phyloP scores from a whole-genome alignment of 202 grass and related monocot genomes.

The Saccharum hybrid region DNA sequence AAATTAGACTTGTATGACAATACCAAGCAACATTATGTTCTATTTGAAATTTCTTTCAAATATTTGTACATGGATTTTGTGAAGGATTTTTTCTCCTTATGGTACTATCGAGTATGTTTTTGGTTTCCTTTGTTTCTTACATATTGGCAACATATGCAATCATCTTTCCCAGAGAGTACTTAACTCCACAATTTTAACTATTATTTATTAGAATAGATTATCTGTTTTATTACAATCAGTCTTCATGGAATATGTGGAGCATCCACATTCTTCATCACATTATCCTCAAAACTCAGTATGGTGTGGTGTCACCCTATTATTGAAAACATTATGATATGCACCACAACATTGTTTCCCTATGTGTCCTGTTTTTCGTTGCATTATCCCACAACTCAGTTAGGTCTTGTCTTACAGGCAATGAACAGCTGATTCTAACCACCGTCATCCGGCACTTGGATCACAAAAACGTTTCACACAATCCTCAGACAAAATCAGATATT shows the following conservation, averaged over 20 bases:
- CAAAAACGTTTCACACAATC: constrained; percentile 69
- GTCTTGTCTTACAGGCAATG: constrained; percentile 67
- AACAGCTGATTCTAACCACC: constrained; percentile 75
- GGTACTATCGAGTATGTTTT: background rate
- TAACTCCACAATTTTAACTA: background rate
- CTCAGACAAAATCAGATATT: constrained; percentile 86
- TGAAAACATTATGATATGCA: constrained; percentile 6
- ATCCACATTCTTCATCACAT: background rate
- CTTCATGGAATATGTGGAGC: background rate
- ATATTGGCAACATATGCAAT: constrained; percentile 8
- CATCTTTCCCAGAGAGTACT: background rate
- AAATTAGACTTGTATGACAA: constrained; percentile 4
- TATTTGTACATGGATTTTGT: background rate
- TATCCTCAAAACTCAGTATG: background rate
- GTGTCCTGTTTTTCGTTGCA: background rate
- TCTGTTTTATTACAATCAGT: constrained; percentile 23
- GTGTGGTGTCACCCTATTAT: background rate
- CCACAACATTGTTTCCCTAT: constrained; percentile 6
- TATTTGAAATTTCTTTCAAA: constrained; percentile 4
- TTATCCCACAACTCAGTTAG: background rate
- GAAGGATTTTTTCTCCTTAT: constrained; percentile 14
- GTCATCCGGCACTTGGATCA: constrained; percentile 89
- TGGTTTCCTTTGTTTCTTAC: constrained; percentile 24
- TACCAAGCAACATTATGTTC: background rate
- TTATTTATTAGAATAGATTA: constrained; percentile 2